Base-by-base conservation (phyloP, 495 filamentous ascomycete genomes). In the Lasiosphaeris hirsuta region DNA sequence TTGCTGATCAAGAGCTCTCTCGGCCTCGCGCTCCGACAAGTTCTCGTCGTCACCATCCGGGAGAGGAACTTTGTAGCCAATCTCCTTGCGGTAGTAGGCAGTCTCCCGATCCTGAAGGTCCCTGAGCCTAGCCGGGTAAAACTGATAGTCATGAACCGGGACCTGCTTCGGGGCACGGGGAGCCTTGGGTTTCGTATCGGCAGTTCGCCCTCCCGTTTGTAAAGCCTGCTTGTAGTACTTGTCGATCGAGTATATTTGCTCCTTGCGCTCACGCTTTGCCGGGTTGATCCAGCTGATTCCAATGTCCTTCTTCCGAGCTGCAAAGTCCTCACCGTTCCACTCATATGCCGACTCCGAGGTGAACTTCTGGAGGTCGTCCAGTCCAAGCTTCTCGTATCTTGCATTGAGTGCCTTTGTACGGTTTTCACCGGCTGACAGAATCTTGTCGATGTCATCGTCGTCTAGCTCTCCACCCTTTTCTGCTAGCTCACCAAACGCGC, bases 201-300 rank as follows among this genome's bases (percentile, higher is more conserved):
- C 89, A 7, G 88, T 88, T 42, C 91, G 83, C 13, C 88, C 89
- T 61, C 90, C 90, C 7, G 90, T 96, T 41, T 86, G 83, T 56
- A 99, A 75, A 23, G 93, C 91, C 61, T 93, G 86, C 57, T 93
- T 90, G 73, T 97, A 99, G 75, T 97, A 99, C 73, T 96, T 96
- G 71, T 99, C 95, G 72, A 97, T 96, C 0, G 93, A 96, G 64
- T 99, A 99, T 30, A 89, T 88, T 69, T 96, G 90, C 68, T 99
- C 94, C 74, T 97, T 99, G 51, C 95, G 89, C 74, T 99, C 95
- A 63, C 95, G 92, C 78, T 97, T 99, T 15, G 94, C 86, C 2
- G 95, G 95, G 65, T 99, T 96, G 76, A 99, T 99, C 95, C 95
- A 99, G 67, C 79, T 95, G 34, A 96, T 81, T 38, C 91, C 91